Conservation (phyloP, 441 rosid species). For the Mallotus japonicus region DNA sequence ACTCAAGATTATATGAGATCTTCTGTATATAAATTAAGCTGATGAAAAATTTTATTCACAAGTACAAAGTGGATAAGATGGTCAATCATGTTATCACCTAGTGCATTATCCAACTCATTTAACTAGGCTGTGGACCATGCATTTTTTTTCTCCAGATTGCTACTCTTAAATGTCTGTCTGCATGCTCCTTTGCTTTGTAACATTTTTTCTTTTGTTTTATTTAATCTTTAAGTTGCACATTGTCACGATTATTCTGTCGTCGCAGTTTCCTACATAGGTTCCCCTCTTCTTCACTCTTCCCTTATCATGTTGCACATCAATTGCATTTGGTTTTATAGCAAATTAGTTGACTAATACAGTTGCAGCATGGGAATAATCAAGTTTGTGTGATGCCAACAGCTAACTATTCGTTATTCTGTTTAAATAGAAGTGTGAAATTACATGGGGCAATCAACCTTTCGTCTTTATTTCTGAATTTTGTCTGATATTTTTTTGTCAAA, state of each 20-base stretch:
- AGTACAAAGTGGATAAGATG: too few species aligned
- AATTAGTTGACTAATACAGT: not conserved
- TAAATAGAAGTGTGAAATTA: not conserved
- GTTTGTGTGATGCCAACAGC: too few species aligned
- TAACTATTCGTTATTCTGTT: not conserved
- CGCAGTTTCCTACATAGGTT: not conserved
- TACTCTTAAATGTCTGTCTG: not conserved
- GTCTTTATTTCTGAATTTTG: not conserved
- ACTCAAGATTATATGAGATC: too few species aligned
- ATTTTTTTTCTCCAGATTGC: not conserved
- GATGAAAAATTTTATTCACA: too few species aligned
- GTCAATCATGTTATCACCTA: too few species aligned
- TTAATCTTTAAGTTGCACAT: not conserved
- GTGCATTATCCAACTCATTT: not conserved
- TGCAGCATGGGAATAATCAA: not conserved
- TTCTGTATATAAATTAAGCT: too few species aligned
- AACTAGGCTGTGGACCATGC: not conserved
- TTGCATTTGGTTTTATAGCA: not conserved
- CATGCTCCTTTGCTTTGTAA: not conserved
- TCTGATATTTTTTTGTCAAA: not conserved
- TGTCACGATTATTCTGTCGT: not conserved
- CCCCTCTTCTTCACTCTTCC: too few species aligned
- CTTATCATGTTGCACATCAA: not conserved
- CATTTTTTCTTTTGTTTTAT: not conserved
- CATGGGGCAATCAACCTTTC: not conserved